These are phyloP conservation scores for Mortierella sp. DNA, from an alignment of 371 early-diverging fungal species.

Conservation along the genomic window DNA sequence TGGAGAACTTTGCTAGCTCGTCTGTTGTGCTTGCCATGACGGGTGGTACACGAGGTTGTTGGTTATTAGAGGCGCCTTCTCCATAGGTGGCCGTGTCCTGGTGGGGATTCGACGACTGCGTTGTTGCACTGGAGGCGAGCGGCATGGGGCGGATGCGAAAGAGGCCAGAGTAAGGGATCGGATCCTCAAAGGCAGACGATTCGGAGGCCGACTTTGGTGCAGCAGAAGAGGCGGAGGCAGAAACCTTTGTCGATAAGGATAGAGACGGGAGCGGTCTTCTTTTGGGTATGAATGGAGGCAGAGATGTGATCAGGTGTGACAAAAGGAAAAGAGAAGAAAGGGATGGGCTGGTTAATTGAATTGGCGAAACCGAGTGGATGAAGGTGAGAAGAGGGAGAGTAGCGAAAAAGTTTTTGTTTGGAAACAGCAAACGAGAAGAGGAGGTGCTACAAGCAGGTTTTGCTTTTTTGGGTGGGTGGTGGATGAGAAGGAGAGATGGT, in stretches of 20 bases:
- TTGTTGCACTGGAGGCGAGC: slow-evolving; percentile 33
- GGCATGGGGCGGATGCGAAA: slow-evolving; percentile 58
- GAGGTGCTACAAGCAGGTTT: not conserved
- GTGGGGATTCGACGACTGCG: slow-evolving; percentile 17
- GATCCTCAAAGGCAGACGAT: slow-evolving; percentile 47
- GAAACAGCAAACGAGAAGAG: not conserved
- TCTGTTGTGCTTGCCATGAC: slow-evolving; percentile 46
- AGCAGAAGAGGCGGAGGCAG: slow-evolving; percentile 8
- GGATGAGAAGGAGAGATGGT: not conserved
- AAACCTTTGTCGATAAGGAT: slow-evolving; percentile 10
- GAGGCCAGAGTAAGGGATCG: slow-evolving; percentile 53
- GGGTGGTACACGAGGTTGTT: slow-evolving; percentile 11
- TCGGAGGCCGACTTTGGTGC: slow-evolving; percentile 18
- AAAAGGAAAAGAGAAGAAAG: not conserved
- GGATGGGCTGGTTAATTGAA: not conserved
- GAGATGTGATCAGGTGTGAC: not conserved
- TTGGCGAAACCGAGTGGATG: not conserved
- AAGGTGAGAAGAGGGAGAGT: not conserved
- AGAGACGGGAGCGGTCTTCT: slow-evolving; percentile 8
- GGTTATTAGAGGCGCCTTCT: not conserved
- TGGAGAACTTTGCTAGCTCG: slow-evolving; percentile 61
- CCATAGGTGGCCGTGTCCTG: slow-evolving; percentile 23
- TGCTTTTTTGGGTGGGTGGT: not conserved
- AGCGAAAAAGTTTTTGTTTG: not conserved
- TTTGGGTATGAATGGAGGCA: not conserved